A percentile compares a stretch with the other conserved stretches of the same genome.
Conservation (phyloP, 23 red algal genomes). For the Agarophyton chilense region DNA sequence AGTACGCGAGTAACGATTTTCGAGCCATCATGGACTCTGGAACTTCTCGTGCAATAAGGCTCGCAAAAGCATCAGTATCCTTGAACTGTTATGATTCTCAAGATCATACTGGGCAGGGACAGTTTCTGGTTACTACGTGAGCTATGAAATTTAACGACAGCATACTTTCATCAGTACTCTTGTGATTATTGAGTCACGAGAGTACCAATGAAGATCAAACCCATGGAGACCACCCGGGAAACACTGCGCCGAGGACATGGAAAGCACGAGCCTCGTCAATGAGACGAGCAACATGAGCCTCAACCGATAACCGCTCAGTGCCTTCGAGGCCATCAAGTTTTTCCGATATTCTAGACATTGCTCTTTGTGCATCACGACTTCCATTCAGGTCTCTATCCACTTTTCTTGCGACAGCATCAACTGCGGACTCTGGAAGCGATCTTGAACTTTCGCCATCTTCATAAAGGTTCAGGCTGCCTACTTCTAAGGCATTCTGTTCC, state of each 20-base stretch:
- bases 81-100: too few species aligned
- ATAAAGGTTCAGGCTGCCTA: background rate
- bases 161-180: too few species aligned
- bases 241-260: constrained; percentile 50
- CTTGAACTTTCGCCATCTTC: constrained; percentile 7
- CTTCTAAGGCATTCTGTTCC: constrained; percentile 1
- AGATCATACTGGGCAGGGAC: too few species aligned
- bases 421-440: constrained; percentile 23
- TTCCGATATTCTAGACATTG: constrained; percentile 53
- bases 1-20: too few species aligned
- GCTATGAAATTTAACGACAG: too few species aligned
- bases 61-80: too few species aligned
- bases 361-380: constrained; percentile 53
- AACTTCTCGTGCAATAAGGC: too few species aligned
- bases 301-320: constrained; percentile 69
- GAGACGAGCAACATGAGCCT: constrained; percentile 72
- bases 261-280: constrained; percentile 65
- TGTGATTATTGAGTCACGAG: too few species aligned
- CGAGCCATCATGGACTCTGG: too few species aligned
- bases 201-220: too few species aligned
- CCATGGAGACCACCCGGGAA: constrained; percentile 74
- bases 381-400: constrained; percentile 52
- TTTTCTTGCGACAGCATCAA: constrained; percentile 37
- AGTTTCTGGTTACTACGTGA: too few species aligned
- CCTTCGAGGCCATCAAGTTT: constrained; percentile 79